Conservation (phyloP, 179 eudicot genomes). For the Heliamphora pulchella region DNA sequence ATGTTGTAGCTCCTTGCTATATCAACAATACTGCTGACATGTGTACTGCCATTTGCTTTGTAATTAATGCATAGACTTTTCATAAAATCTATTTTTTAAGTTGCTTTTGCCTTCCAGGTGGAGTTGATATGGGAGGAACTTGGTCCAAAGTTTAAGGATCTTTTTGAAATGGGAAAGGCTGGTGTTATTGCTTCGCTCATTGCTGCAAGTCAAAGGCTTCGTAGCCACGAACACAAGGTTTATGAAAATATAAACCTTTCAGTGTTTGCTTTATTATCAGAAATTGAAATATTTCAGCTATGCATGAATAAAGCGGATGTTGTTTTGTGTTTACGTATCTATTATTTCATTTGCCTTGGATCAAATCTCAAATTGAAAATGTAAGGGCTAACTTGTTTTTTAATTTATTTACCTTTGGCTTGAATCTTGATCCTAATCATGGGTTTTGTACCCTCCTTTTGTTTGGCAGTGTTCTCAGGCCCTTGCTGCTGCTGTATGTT, state of each 20-base stretch:
- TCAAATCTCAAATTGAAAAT: background rate
- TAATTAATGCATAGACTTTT: background rate
- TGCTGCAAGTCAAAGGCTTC: conserved; percentile 78
- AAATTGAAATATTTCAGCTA: conserved; percentile 5
- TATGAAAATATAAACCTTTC: background rate
- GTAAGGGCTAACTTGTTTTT: background rate
- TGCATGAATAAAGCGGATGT: background rate
- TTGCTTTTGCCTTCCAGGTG: conserved; percentile 44
- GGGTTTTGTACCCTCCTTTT: background rate
- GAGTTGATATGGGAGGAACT: conserved; percentile 69
- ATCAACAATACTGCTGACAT: background rate
- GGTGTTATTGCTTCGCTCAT: conserved; percentile 87
- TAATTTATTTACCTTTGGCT: background rate
- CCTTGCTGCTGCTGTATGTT: conserved; percentile 68
- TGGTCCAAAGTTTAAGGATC: conserved; percentile 62
- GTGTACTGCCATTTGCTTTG: background rate
- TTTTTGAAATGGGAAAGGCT: conserved; percentile 56
- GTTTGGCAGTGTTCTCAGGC: conserved; percentile 73
- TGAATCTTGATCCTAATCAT: background rate
- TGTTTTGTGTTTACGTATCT: background rate
- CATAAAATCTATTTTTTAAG: conserved; percentile 8
- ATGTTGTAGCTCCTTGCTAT: background rate
- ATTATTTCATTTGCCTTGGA: background rate
- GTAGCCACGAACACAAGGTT: conserved; percentile 66
- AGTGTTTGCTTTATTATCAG: background rate